phyloP scores from a whole-genome alignment of 2,329 filamentous ascomycete genomes.

The Xylaria arbuscula region DNA sequence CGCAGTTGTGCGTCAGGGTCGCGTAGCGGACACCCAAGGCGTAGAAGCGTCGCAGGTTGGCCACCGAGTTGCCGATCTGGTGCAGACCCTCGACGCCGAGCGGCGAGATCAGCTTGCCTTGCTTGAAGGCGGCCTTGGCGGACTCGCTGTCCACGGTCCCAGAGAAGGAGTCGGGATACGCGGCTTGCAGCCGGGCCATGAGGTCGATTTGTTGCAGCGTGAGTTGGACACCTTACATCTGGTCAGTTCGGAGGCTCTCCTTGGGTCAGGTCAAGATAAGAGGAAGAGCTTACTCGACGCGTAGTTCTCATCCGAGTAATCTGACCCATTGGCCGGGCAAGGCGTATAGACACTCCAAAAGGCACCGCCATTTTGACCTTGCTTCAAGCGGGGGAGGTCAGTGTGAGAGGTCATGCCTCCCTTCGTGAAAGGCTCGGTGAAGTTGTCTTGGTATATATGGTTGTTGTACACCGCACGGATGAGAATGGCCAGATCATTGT shows the following conservation, averaged over 20 bases:
- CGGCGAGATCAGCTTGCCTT: constrained; percentile 77
- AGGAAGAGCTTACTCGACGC: constrained; percentile 64
- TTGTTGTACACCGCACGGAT: constrained; percentile 76
- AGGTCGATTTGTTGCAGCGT: constrained; percentile 75
- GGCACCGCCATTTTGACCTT: constrained; percentile 81
- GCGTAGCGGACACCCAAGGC: constrained; percentile 85
- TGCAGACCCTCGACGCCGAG: constrained; percentile 89
- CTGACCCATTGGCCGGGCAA: constrained; percentile 77
- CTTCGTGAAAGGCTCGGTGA: constrained; percentile 78
- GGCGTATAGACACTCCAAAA: constrained; percentile 91
- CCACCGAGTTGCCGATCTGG: constrained; percentile 87
- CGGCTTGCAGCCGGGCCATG: constrained; percentile 67
- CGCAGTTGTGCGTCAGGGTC: constrained; percentile 92
- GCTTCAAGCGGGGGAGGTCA: constrained; percentile 78
- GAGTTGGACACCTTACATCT: constrained; percentile 69
- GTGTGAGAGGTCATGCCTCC: constrained; percentile 77
- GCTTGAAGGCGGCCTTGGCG: constrained; percentile 70
- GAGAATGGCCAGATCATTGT: constrained; percentile 85
- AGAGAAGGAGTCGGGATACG: constrained; percentile 68
- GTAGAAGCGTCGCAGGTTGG: constrained; percentile 80
- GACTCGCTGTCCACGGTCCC: constrained; percentile 68
- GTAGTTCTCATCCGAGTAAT: constrained; percentile 81
- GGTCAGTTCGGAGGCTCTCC: constrained; percentile 25
- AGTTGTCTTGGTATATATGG: constrained; percentile 79
- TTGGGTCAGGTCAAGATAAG: not conserved